Base-by-base conservation (phyloP, 164 flowering plant species). In the Warburgia ugandensis region DNA sequence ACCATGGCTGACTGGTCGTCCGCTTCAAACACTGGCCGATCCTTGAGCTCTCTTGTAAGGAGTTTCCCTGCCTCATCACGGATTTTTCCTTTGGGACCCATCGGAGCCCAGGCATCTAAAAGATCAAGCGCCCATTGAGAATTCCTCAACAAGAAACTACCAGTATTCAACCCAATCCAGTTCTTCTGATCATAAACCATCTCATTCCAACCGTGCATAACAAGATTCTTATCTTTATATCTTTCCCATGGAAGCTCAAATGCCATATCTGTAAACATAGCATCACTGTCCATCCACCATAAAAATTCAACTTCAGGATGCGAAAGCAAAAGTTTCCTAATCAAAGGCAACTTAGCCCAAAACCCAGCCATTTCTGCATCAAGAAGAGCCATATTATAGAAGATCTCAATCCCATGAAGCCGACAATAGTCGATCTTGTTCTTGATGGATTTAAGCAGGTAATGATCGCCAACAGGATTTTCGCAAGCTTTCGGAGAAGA, bases 271-370 rank as follows among this genome's bases (percentile, higher is more conserved):
- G 91, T 83, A 50, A 83, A 83, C 91, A 83, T 83, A 0, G 91
- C 91, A 44, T 83, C 91, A 59, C 84, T 78, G 53, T 83, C 90
- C 90, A 83, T 83, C 90, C 90, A 83, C 86, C 90, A 83, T 14
- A 83, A 23, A 52, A 83, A 78, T 65, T 83, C 91, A 6, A 83
- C 53, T 67, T 80, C 91, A 1, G 91, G 91, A 41, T 83, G 92
- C 0, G 92, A 77, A 11, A 83, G 48, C 61, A 83, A 42, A 8
- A 83, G 75, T 67, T 77, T 78, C 56, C 87, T 43, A 45, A 83
- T 71, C 40, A 83, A 48, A 3, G 91, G 91, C 12, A 83, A 63
- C 59, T 83, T 83, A 9, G 91, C 91, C 86, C 91, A 83, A 59
- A 83, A 83, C n/a, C 91, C 86, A 3, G 92, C 73, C 92, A 83